phyloP scores from a whole-genome alignment of 2,329 filamentous ascomycete species.

The Orbilia ellipsospora region DNA sequence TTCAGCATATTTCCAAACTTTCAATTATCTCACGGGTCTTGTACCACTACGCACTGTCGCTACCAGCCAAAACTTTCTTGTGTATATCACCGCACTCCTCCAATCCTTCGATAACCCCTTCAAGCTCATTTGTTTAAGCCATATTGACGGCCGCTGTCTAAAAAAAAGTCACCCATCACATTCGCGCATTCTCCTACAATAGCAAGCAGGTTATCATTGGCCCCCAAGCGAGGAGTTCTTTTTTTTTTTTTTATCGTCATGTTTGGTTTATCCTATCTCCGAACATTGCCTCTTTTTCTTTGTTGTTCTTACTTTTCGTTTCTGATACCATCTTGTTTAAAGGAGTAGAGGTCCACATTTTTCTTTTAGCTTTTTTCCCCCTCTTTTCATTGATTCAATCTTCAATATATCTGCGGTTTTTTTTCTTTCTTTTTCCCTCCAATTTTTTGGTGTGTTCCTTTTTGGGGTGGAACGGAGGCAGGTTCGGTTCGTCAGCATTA shows the following conservation, averaged over 20 bases:
- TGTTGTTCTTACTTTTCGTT: slow-evolving; percentile 5
- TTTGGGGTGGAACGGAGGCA: slow-evolving; percentile 4
- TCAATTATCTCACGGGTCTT: no score
- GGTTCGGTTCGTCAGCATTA: slow-evolving; percentile 2
- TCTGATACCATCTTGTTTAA: slow-evolving; percentile 37
- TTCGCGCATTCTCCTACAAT: not conserved
- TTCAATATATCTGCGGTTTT: slow-evolving; percentile 2
- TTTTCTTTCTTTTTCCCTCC: slow-evolving; percentile 12
- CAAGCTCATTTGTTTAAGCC: no score
- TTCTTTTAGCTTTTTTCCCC: slow-evolving; percentile 6
- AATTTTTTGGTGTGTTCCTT: not conserved
- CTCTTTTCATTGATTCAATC: slow-evolving; percentile 13
- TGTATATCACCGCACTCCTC: not conserved
- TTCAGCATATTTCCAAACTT: no score
- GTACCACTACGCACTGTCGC: not conserved
- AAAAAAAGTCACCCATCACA: not conserved
- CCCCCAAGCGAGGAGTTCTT: slow-evolving; percentile 8
- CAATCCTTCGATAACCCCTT: not conserved
- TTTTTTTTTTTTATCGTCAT: not conserved
- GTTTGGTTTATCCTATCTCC: not conserved
- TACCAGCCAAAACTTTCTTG: not conserved
- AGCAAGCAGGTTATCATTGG: slow-evolving; percentile 3
- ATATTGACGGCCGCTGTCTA: slow-evolving; percentile 5
- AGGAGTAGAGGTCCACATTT: slow-evolving; percentile 42
- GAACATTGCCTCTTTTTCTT: not conserved